Percentiles rank a stretch among this genome's conserved stretches.
Conservation (phyloP, 495 filamentous ascomycete genomes). For the Thozetella sp. region DNA sequence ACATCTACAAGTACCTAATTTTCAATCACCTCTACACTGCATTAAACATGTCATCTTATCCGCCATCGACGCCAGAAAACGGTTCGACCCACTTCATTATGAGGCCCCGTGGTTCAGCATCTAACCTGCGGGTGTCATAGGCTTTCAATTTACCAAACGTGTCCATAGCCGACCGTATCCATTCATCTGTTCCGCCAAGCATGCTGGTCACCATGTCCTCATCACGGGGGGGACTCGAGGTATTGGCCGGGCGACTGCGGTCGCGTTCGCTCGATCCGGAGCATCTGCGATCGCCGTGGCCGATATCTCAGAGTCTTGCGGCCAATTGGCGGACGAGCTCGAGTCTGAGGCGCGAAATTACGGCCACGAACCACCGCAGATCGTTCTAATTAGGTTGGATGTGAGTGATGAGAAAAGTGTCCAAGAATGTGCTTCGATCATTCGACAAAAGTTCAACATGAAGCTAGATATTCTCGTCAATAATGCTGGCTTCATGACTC, state of each 20-base stretch:
- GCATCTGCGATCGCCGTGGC: conserved; percentile 28
- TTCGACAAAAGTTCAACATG: conserved; percentile 16
- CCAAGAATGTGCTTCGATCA: conserved; percentile 13
- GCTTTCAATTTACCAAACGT: conserved; percentile 12
- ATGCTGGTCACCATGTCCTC: conserved; percentile 39
- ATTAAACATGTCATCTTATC: conserved; percentile 11
- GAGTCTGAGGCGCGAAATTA: not conserved
- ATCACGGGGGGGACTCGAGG: conserved; percentile 51
- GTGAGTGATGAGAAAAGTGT: conserved; percentile 21
- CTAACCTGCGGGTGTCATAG: not conserved
- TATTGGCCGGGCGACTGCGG: conserved; percentile 44
- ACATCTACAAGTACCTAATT: not conserved
- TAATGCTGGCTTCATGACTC: conserved; percentile 31
- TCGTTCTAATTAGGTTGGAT: conserved; percentile 30
- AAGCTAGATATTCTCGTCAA: conserved; percentile 31
- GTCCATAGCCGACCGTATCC: conserved; percentile 39
- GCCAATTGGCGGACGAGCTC: conserved; percentile 14
- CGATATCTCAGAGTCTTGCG: conserved; percentile 26
- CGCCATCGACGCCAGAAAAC: conserved; percentile 7
- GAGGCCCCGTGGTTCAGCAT: not conserved
- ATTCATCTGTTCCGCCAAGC: conserved; percentile 23
- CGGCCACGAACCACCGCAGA: conserved; percentile 24
- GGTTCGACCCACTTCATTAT: not conserved
- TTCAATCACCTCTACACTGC: too few relatives aligned
- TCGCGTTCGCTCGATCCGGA: conserved; percentile 35